Percentiles rank a stretch among this genome's conserved stretches.
Evolutionary conservation across 352 stramenopile genomes (phyloP).

Genomic region (Thalassiosira livingstoniorum): DNA sequence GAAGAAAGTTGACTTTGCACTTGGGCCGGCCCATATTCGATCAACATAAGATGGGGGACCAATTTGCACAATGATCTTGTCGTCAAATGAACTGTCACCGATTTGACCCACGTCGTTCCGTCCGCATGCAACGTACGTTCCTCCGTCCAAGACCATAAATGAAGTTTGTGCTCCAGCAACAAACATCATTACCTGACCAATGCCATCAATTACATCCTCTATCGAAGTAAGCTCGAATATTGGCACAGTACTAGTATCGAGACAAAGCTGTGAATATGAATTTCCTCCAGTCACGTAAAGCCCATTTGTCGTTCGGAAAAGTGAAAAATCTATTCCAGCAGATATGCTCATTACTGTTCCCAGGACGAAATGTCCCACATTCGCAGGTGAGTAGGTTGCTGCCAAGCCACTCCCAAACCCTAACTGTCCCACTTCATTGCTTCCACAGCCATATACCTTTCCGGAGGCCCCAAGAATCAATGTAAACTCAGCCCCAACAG

Average conservation of each 20-base stretch:
- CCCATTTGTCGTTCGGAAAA: conserved; percentile 45
- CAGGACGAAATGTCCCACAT: background rate
- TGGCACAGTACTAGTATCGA: conserved; percentile 27
- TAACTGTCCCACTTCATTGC: conserved; percentile 51
- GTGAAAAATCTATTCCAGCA: conserved; percentile 46
- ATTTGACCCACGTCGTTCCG: conserved; percentile 58
- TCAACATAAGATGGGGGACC: conserved; percentile 19
- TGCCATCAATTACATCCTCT: background rate
- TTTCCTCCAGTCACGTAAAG: conserved; percentile 60
- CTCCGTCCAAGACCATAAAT: conserved; percentile 56
- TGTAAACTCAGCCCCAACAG: conserved; percentile 49
- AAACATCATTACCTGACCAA: too few species aligned
- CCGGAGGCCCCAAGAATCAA: conserved; percentile 46
- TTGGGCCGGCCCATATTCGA: conserved; percentile 47
- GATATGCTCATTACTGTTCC: conserved; percentile 43
- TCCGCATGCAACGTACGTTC: conserved; percentile 44
- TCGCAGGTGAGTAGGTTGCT: background rate
- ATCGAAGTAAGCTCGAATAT: conserved; percentile 24
- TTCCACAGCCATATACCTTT: conserved; percentile 52
- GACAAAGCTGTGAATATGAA: conserved; percentile 47
- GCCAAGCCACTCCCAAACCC: conserved; percentile 21
- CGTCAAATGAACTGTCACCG: conserved; percentile 50
- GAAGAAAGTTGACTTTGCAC: conserved; percentile 55
- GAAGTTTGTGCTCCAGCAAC: conserved; percentile 48
- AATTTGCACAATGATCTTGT: conserved; percentile 40